Evolutionary conservation across 2,329 filamentous ascomycete species (phyloP).

Genomic region (Hypoxylon sp.): DNA sequence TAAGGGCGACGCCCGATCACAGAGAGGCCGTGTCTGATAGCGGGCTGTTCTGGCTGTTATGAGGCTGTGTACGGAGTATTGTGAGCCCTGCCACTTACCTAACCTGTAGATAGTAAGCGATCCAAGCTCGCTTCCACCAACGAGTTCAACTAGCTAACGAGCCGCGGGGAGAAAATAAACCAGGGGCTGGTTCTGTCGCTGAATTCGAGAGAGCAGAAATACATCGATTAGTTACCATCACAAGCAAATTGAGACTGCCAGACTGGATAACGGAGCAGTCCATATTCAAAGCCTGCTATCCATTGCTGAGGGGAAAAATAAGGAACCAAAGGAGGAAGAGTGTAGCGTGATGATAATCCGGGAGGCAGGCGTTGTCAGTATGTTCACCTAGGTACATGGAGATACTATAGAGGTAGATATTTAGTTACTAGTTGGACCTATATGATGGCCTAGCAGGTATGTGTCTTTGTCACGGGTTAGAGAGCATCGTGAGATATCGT

Average conservation of each 20-base stretch:
- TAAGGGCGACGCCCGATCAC: background rate
- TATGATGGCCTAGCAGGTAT: too few species aligned
- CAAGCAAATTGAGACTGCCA: background rate
- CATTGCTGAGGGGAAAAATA: too few species aligned
- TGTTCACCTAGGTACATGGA: too few species aligned
- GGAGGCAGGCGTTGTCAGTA: too few species aligned
- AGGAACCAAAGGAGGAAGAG: too few species aligned
- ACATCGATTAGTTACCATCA: slow-evolving; percentile 3
- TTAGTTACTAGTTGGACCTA: too few species aligned
- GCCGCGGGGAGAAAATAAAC: too few species aligned
- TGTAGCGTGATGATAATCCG: too few species aligned
- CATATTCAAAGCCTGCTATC: background rate
- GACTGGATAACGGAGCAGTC: background rate
- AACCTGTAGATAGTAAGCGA: slow-evolving; percentile 32
- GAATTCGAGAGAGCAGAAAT: slow-evolving; percentile 5
- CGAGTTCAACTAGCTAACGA: slow-evolving; percentile 44
- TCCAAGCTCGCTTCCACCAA: slow-evolving; percentile 33
- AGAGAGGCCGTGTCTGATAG: background rate
- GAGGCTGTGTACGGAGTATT: slow-evolving; percentile 36
- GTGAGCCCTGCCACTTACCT: slow-evolving; percentile 15
- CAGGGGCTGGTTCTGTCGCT: slow-evolving; percentile 20
- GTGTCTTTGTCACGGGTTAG: too few species aligned
- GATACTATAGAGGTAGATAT: too few species aligned
- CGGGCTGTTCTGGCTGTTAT: slow-evolving; percentile 7
- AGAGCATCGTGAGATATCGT: too few species aligned